These are phyloP conservation scores for Phaeosphaeria sp. DNA, from an alignment of 2,329 filamentous ascomycete species.

Conservation along the genomic window DNA sequence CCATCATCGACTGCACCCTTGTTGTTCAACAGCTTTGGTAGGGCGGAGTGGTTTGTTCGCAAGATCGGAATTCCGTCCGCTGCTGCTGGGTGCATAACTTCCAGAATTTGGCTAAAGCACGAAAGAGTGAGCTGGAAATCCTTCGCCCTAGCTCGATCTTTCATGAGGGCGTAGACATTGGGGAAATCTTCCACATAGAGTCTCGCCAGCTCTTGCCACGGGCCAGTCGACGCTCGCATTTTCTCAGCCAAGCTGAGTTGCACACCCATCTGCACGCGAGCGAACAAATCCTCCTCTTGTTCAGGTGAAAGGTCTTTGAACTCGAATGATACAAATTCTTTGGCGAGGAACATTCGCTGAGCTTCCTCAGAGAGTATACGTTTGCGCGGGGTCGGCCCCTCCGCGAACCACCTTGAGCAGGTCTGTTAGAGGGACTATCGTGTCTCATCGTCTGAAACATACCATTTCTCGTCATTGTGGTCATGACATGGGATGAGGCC, in stretches of 20 bases:
- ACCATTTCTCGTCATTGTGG: conserved; percentile 52
- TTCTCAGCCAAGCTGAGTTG: conserved; percentile 55
- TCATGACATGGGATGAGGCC: conserved; percentile 56
- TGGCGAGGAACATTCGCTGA: conserved; percentile 48
- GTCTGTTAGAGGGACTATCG: conserved; percentile 8
- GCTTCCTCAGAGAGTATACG: conserved; percentile 45
- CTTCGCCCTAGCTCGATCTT: conserved; percentile 35
- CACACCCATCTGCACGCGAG: conserved; percentile 56
- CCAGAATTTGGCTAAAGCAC: conserved; percentile 49
- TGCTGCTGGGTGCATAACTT: conserved; percentile 34
- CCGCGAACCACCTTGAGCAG: conserved; percentile 31
- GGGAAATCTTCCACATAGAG: conserved; percentile 53
- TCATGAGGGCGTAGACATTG: conserved; percentile 41
- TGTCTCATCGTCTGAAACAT: conserved; percentile 8
- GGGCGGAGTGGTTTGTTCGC: conserved; percentile 23
- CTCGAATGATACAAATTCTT: conserved; percentile 54
- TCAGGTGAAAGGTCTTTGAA: conserved; percentile 48
- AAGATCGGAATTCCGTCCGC: conserved; percentile 33
- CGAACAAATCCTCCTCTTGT: conserved; percentile 58
- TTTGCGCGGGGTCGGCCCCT: conserved; percentile 16
- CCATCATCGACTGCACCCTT: conserved; percentile 32
- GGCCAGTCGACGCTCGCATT: conserved; percentile 53
- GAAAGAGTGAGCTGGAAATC: conserved; percentile 44
- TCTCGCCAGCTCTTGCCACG: conserved; percentile 55
- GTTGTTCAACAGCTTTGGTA: conserved; percentile 39